Percentiles rank a stretch among this genome's conserved stretches.
phyloP scores from a whole-genome alignment of 805 yeast genomes.

The Kluyveromyces siamensis region DNA sequence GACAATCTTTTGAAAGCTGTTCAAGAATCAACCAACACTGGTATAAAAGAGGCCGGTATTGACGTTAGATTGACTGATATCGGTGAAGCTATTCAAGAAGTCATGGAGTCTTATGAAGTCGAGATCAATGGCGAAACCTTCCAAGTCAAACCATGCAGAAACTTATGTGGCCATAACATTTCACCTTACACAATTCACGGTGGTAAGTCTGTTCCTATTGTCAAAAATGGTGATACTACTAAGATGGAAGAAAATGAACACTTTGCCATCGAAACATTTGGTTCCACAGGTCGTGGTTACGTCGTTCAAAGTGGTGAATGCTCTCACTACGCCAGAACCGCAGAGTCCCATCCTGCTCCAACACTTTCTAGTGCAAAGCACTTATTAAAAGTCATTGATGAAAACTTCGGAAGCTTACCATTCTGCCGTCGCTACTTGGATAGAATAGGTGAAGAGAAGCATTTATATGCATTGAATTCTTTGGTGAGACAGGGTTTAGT shows the following conservation, averaged over 20 bases:
- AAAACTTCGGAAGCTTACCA: constrained; percentile 87
- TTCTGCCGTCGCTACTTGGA: constrained; percentile 95
- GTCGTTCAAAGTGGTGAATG: constrained; percentile 85
- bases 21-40: constrained; percentile 87
- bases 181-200: constrained; percentile 80
- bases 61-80: constrained; percentile 92
- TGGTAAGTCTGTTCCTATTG: constrained; percentile 95
- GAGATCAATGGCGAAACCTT: constrained; percentile 79
- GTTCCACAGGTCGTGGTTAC: constrained; percentile 91
- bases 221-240: constrained; percentile 84
- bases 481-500: constrained; percentile 82
- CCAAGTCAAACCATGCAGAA: constrained; percentile 83
- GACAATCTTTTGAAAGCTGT: constrained; percentile 79
- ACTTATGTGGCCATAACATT: constrained; percentile 91
- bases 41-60: constrained; percentile 86
- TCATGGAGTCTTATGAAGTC: constrained; percentile 93
- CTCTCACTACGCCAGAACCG: constrained; percentile 77
- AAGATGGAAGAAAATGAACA: constrained; percentile 99
- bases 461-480: constrained; percentile 75
- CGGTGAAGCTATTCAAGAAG: constrained; percentile 94
- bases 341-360: constrained; percentile 34
- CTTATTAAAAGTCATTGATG: constrained; percentile 60
- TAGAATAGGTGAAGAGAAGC: constrained; percentile 84
- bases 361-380: constrained; percentile 58
- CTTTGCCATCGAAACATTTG: constrained; percentile 97